phyloP scores from a whole-genome alignment of 441 rosid species.

The Erysimum cheiri region DNA sequence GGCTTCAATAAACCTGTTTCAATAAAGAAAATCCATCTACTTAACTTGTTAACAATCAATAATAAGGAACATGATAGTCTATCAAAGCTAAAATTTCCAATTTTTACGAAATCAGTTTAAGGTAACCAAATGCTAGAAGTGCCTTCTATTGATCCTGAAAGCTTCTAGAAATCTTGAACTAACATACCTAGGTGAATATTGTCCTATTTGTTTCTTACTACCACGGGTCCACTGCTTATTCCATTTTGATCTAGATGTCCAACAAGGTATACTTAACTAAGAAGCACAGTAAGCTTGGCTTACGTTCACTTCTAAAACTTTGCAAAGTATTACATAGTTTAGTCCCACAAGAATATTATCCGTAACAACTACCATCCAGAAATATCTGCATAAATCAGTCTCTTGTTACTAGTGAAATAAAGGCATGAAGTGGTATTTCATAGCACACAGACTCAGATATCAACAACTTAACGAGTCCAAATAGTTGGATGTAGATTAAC shows the following conservation, averaged over 20 bases:
- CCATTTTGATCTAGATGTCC: background rate
- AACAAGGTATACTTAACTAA: background rate
- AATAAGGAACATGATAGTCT: constrained; percentile 2
- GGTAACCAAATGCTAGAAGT: background rate
- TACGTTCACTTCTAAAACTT: background rate
- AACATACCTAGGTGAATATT: background rate
- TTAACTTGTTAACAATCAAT: constrained; percentile 1
- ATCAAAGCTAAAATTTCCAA: background rate
- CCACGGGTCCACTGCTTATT: background rate
- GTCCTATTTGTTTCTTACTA: background rate
- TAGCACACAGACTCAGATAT: background rate
- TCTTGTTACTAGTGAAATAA: background rate
- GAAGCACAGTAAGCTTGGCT: background rate
- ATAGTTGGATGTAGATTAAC: constrained; percentile 28
- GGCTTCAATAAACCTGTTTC: background rate
- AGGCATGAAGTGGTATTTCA: background rate
- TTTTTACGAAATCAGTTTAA: background rate
- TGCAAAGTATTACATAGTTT: background rate
- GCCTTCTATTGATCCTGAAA: background rate
- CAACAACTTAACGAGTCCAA: background rate
- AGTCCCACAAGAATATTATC: background rate
- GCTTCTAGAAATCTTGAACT: constrained; percentile 1
- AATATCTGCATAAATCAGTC: background rate
- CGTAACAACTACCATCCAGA: background rate
- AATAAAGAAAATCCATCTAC: constrained; percentile 1